A percentile compares a stretch with the other conserved stretches of the same genome.
Evolutionary conservation across 768 basidiomycete species (phyloP).

Genomic region (Clathrus columnatus): DNA sequence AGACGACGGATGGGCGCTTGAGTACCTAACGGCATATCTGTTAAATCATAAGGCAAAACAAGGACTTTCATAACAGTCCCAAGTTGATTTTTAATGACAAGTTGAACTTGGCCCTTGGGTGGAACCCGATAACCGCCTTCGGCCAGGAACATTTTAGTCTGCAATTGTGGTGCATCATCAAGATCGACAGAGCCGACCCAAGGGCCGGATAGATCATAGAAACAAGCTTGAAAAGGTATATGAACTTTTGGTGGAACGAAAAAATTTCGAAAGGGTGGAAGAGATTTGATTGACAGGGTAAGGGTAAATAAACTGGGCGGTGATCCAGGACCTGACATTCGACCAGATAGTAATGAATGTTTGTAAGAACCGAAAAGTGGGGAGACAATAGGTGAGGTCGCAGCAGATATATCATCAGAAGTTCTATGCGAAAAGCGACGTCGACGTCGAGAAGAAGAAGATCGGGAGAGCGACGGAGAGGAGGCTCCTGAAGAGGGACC

Average conservation of each 20-base stretch:
- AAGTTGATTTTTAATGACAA: conserved; percentile 23
- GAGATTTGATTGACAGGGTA: conserved; percentile 11
- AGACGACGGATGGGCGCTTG: conserved; percentile 24
- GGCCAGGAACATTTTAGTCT: conserved; percentile 17
- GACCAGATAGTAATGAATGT: conserved; percentile 21
- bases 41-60: conserved; percentile 24
- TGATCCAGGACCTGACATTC: conserved; percentile 15
- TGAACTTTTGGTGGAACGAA: conserved; percentile 15
- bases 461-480: conserved; percentile 3
- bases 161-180: conserved; percentile 13
- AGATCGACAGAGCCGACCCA: conserved; percentile 26
- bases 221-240: conserved; percentile 17
- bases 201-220: conserved; percentile 16
- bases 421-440: not conserved
- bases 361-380: conserved; percentile 22
- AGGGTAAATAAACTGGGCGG: conserved; percentile 12
- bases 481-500: not conserved
- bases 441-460: conserved; percentile 6
- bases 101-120: conserved; percentile 22
- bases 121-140: conserved; percentile 18
- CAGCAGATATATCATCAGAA: not conserved
- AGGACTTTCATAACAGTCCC: conserved; percentile 24
- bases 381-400: conserved; percentile 5
- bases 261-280: conserved; percentile 17
- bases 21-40: conserved; percentile 19